A percentile compares a stretch with the other conserved stretches of the same genome.
phyloP scores from a whole-genome alignment of 768 basidiomycete species.

The Hygrophoropsis aurantiaca region DNA sequence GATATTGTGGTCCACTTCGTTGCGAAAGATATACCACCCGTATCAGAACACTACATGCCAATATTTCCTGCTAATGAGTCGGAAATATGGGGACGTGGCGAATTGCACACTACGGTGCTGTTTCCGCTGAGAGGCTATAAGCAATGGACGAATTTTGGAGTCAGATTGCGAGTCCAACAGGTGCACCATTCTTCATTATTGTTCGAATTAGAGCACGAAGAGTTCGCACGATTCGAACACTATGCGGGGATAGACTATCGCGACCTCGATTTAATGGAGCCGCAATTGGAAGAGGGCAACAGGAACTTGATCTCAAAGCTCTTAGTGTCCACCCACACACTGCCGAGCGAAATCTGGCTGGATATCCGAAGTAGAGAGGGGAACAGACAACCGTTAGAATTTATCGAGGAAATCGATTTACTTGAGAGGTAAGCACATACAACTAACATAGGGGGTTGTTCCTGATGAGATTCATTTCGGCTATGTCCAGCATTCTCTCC shows the following conservation, averaged over 20 bases:
- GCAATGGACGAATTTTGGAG: constrained; percentile 26
- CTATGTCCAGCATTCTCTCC: constrained; percentile 3
- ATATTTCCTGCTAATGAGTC: constrained; percentile 1
- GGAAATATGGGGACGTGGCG: too few relatives aligned
- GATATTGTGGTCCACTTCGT: constrained; percentile 22
- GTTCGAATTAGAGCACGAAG: constrained; percentile 21
- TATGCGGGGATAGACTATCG: constrained; percentile 5
- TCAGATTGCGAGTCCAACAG: constrained; percentile 13
- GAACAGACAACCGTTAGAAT: constrained; percentile 13
- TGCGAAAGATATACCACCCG: neutral
- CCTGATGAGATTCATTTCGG: neutral
- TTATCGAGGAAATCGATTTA: constrained; percentile 19
- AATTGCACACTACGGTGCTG: constrained; percentile 15
- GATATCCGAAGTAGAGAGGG: constrained; percentile 19
- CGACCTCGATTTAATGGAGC: neutral
- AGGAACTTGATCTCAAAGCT: constrained; percentile 5
- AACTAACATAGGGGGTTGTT: constrained; percentile 2
- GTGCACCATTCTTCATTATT: constrained; percentile 17
- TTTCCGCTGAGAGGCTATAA: constrained; percentile 20
- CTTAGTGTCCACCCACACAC: constrained; percentile 9
- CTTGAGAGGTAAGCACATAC: constrained; percentile 19
- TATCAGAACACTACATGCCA: neutral
- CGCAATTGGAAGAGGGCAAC: constrained; percentile 4
- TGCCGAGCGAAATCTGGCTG: constrained; percentile 24
- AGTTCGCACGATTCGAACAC: constrained; percentile 19